A percentile compares a stretch with the other conserved stretches of the same genome.
Conservation (phyloP, 306 rosid species). For the Betula pendula region DNA sequence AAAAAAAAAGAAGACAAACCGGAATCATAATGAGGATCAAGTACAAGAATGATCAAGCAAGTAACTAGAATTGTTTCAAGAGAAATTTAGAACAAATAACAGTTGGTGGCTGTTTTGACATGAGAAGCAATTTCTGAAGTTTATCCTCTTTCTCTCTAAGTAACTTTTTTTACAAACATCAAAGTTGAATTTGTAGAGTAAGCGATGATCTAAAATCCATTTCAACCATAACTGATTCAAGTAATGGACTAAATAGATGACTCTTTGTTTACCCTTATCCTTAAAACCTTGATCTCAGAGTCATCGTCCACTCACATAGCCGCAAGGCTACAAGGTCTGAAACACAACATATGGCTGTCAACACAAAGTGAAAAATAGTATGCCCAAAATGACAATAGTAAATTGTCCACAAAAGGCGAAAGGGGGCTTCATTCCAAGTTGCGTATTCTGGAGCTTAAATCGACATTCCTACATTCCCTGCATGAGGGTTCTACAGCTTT, state of each 20-base stretch:
- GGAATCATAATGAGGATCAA: background rate
- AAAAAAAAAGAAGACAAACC: background rate
- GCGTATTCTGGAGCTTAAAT: background rate
- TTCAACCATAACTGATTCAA: background rate
- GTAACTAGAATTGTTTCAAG: background rate
- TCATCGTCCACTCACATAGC: background rate
- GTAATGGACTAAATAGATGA: slow-evolving; percentile 10
- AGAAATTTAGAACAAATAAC: background rate
- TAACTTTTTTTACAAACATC: slow-evolving; percentile 16
- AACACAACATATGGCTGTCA: background rate
- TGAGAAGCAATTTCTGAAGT: background rate
- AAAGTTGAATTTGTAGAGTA: slow-evolving; percentile 9
- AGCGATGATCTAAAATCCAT: slow-evolving; percentile 11
- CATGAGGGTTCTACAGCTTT: background rate
- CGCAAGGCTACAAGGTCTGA: background rate
- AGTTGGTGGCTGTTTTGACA: background rate
- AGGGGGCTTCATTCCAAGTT: background rate
- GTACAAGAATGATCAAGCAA: background rate
- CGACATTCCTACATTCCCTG: background rate
- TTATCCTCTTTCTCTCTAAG: background rate
- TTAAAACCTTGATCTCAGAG: background rate
- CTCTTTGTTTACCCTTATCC: background rate
- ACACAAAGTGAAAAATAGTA: background rate
- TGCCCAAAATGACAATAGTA: background rate
- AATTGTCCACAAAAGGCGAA: background rate